phyloP scores from a whole-genome alignment of 768 basidiomycete species.

The Russula virescens region DNA sequence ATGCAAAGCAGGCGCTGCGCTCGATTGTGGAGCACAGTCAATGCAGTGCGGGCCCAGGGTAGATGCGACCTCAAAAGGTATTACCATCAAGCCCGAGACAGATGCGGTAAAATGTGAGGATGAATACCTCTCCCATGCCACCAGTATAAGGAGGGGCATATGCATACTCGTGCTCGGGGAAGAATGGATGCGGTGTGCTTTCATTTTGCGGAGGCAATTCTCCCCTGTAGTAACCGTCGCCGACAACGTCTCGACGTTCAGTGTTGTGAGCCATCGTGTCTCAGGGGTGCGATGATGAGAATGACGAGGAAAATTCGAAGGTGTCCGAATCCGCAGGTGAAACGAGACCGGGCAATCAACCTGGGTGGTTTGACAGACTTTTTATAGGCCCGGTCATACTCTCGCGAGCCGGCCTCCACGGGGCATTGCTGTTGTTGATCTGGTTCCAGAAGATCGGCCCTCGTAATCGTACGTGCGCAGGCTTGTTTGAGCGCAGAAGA shows the following conservation, averaged over 20 bases:
- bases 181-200: not conserved
- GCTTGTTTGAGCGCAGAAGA: not conserved
- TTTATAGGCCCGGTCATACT: not conserved
- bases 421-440: no score
- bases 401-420: no score
- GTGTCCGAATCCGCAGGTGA: no score
- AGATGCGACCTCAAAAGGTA: not conserved
- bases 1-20: not conserved
- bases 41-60: not conserved
- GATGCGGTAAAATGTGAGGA: not conserved
- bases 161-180: not conserved
- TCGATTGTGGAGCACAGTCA: not conserved
- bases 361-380: not conserved
- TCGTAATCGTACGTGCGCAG: not conserved
- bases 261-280: not conserved
- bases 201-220: not conserved
- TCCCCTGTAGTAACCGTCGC: not conserved
- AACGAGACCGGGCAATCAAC: not conserved
- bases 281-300: no score
- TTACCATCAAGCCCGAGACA: not conserved
- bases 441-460: not conserved
- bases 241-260: not conserved
- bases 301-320: no score
- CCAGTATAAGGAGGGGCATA: not conserved
- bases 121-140: not conserved